Evolutionary conservation across 2,329 filamentous ascomycete genomes (phyloP), one percentile per base, ranked within the genome.

Genomic region (Mycosphaerella sp.): DNA sequence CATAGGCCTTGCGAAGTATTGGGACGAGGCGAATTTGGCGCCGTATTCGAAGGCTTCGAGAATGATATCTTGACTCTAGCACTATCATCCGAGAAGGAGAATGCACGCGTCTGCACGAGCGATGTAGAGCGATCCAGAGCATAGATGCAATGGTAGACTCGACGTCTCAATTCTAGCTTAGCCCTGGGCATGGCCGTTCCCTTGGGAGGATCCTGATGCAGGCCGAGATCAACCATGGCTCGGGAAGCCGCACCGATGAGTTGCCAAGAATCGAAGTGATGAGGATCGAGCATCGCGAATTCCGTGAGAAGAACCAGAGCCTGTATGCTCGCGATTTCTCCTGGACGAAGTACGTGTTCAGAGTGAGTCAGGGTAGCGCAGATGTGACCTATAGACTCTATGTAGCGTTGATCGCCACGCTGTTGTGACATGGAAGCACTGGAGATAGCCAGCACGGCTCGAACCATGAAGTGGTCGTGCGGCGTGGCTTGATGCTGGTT

Each of bases 251-350:
- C 91, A 6, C 92, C 93, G 53, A 96, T 87, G 58, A 96, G 73
- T 60, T 93, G 91, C 91, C 93, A 97, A 64, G 86, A 89, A 66
- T 95, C 90, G 66, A 95, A 96, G 67, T 95, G 89, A 41, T 85
- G 82, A 2, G 92, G 91, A 64, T 97, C 91, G 47, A 95, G 77
- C 75, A 93, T 87, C 2, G 92, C 85, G 69, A 95, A 97, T 63
- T 95, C 84, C 0, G 89, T 90, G 49, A 97, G 80, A 2, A 97
- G 77, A 2, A 96, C 73, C 21, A 97, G 77, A 0, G 90, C 90
- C 69, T 95, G 91, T 12, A 97, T 89, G 63, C 93, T 92, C 1
- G 82, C 81, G 23, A 89, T 81, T 51, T 89, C 89, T 17, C 92
- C 92, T 0, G 92, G 92, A 62, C 85, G 85, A 23, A 98, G 78